These are phyloP conservation scores for Pisolithus albus DNA, from an alignment of 768 basidiomycete genomes.

Conservation along the genomic window DNA sequence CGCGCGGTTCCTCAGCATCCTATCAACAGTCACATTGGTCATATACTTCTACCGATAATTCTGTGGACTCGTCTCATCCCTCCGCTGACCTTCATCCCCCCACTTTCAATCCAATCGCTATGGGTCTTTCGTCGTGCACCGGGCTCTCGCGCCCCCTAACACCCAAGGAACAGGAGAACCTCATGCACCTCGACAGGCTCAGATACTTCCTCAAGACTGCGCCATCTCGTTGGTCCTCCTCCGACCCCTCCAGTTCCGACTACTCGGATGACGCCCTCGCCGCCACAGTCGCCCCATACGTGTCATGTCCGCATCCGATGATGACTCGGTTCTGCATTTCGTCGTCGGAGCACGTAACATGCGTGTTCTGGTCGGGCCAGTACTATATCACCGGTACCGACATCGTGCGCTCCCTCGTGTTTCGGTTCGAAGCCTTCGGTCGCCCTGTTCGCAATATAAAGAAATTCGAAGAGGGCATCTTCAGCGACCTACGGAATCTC, in stretches of 20 bases:
- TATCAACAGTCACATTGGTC: slow-evolving; percentile 7
- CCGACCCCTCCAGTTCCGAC: slow-evolving; percentile 24
- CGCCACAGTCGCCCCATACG: slow-evolving; percentile 29
- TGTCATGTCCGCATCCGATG: slow-evolving; percentile 59
- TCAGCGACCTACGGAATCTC: slow-evolving; percentile 86
- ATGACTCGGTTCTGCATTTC: slow-evolving; percentile 86
- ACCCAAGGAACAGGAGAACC: slow-evolving; percentile 56
- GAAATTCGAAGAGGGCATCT: slow-evolving; percentile 97
- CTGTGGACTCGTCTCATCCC: slow-evolving; percentile 5
- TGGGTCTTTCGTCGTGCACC: slow-evolving; percentile 22
- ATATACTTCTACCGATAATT: background rate
- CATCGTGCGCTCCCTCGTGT: slow-evolving; percentile 91
- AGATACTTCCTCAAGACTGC: slow-evolving; percentile 88
- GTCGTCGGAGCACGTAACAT: slow-evolving; percentile 80
- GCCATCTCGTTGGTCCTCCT: slow-evolving; percentile 60
- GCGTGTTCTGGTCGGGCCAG: slow-evolving; percentile 85
- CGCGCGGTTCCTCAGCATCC: slow-evolving; percentile 1
- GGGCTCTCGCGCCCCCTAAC: slow-evolving; percentile 45
- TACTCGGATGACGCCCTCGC: slow-evolving; percentile 11
- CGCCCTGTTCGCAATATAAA: slow-evolving; percentile 89
- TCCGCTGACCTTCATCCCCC: slow-evolving; percentile 3
- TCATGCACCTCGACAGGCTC: slow-evolving; percentile 73
- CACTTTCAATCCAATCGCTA: slow-evolving; percentile 13
- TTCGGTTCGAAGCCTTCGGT: slow-evolving; percentile 89
- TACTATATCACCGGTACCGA: slow-evolving; percentile 97